Evolutionary conservation across 495 filamentous ascomycete genomes (phyloP), one percentile per base, ranked within the genome.

Genomic region (Trypethelium eluteriae): DNA sequence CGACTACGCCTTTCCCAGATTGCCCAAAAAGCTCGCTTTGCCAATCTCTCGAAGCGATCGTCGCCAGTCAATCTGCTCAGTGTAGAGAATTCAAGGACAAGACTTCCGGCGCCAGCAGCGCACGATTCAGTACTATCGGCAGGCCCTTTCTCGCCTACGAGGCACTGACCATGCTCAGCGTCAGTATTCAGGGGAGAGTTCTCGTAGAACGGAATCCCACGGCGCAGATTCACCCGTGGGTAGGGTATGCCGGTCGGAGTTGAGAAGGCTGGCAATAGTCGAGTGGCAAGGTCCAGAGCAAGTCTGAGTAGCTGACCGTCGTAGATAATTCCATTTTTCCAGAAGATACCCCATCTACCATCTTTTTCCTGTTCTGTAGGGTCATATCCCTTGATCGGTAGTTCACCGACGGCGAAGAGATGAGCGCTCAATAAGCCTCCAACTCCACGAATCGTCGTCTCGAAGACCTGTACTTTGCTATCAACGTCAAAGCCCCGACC

Each of bases 401-500:
- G 78, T 34, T 94, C 92, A 44, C 91, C 93, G 57, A 92, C 79
- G 14, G 94, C 92, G 75, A 98, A 98, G 35, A 96, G 80, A 78
- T 98, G 94, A 6, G 95, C 91, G 70, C 91, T 96, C 57, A 98
- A 79, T 39, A 98, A 78, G 32, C 94, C 94, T 18, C 95, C 94
- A 62, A 98, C 83, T 38, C 93, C 93, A 69, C 94, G 83, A 74
- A 98, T 98, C 10, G 96, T 92, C 2, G 92, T 96, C 77, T 98
- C 94, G 74, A 98, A 98, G 41, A 98, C 91, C 77, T 98, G 91
- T 9, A 98, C 94, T 76, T 97, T 97, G 76, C 92, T 95, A 76
- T 98, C 93, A 49, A 97, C 80, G 78, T 98, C 92, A 69, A 98
- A 98, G 2, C 92, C 94, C 41, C 89, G 83, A n/a, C 83, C 85